Evolutionary conservation across 2,329 filamentous ascomycete species (phyloP).

Genomic region (Dothideomycetes sp.): DNA sequence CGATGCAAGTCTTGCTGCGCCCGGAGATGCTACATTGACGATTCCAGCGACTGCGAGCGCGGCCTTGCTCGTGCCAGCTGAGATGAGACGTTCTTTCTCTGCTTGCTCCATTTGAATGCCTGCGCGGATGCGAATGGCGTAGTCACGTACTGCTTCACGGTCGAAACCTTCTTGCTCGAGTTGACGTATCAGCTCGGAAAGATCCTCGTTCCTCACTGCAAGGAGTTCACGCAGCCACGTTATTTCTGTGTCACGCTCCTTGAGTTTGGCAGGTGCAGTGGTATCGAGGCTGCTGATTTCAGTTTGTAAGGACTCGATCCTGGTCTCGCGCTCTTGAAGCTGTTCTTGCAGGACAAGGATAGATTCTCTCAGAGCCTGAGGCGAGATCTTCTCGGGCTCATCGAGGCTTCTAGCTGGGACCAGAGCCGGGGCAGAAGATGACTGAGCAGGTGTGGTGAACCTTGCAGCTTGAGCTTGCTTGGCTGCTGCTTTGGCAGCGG

Average conservation of each 20-base stretch:
- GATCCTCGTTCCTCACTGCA: constrained; percentile 77
- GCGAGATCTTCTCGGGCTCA: constrained; percentile 76
- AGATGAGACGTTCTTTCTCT: constrained; percentile 76
- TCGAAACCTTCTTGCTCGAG: constrained; percentile 68
- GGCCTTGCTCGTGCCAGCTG: constrained; percentile 38
- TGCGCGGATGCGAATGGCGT: constrained; percentile 82
- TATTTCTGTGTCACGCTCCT: constrained; percentile 89
- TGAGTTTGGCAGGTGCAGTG: constrained; percentile 69
- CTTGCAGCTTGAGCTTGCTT: constrained; percentile 40
- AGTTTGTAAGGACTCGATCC: constrained; percentile 77
- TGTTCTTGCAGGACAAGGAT: constrained; percentile 96
- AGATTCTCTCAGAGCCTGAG: constrained; percentile 87
- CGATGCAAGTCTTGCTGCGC: constrained; percentile 83
- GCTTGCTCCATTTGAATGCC: constrained; percentile 98
- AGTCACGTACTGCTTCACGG: constrained; percentile 70
- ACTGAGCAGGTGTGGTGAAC: constrained; percentile 11
- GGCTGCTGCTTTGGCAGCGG: constrained; percentile 73
- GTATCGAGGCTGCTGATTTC: constrained; percentile 58
- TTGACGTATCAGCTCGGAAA: constrained; percentile 80
- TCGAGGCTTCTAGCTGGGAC: constrained; percentile 12
- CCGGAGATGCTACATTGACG: constrained; percentile 67
- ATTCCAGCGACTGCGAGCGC: constrained; percentile 61
- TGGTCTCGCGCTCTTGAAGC: constrained; percentile 82
- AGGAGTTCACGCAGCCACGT: constrained; percentile 89
- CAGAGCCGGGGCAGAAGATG: constrained; percentile 14